phyloP scores from a whole-genome alignment of 2,329 filamentous ascomycete species.

The Ascochyta koolunga region DNA sequence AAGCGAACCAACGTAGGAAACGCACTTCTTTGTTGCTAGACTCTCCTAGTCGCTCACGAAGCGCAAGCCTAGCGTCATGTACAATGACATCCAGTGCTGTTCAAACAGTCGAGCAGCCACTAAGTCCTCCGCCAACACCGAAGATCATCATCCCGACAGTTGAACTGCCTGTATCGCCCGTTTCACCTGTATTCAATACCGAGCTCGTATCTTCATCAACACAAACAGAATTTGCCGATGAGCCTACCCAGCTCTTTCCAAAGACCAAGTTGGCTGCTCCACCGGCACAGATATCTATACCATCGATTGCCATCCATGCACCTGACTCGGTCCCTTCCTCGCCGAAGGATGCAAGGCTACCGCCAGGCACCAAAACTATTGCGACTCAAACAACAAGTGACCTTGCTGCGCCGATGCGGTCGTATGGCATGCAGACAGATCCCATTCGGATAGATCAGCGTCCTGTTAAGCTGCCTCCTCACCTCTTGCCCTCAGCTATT shows the following conservation, averaged over 20 bases:
- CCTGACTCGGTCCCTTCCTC: constrained; percentile 81
- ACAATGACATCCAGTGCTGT: constrained; percentile 69
- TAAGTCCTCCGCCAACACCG: constrained; percentile 71
- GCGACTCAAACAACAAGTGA: constrained; percentile 76
- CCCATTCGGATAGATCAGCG: constrained; percentile 85
- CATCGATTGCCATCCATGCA: constrained; percentile 89
- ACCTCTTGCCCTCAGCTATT: constrained; percentile 80
- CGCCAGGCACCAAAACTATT: constrained; percentile 79
- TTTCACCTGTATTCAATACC: constrained; percentile 40
- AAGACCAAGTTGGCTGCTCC: constrained; percentile 34
- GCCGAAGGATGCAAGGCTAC: constrained; percentile 76
- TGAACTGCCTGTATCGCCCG: constrained; percentile 51
- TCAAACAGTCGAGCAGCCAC: constrained; percentile 67
- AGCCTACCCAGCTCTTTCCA: constrained; percentile 38
- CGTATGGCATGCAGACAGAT: constrained; percentile 80
- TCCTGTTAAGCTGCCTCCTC: constrained; percentile 73
- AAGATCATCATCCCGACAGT: constrained; percentile 45
- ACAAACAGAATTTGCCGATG: constrained; percentile 59
- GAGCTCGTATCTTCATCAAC: constrained; percentile 64
- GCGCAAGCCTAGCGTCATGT: constrained; percentile 21
- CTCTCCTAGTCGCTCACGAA: constrained; percentile 18
- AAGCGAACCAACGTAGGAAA: constrained; percentile 77
- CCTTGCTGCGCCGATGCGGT: constrained; percentile 55
- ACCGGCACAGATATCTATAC: constrained; percentile 63
- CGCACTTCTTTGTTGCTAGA: constrained; percentile 57